These are phyloP conservation scores for Cladosporium sp. DNA, from an alignment of 2,329 filamentous ascomycete species.

Conservation along the genomic window DNA sequence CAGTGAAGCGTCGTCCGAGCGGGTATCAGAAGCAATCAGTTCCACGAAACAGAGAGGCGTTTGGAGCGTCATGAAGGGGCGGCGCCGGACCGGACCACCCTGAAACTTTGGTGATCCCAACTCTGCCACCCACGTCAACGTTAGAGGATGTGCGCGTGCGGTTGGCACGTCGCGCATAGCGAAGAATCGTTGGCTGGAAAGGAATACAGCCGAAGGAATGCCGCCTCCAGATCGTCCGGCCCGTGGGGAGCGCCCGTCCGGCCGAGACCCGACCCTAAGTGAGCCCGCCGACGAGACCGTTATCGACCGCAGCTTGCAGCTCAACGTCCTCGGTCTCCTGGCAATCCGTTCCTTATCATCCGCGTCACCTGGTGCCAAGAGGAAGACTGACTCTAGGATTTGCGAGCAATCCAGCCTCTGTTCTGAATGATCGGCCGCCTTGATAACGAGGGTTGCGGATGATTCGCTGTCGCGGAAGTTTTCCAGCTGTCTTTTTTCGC, in stretches of 20 bases:
- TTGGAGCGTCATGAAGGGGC: no score
- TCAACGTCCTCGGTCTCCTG: neutral
- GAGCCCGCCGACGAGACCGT: neutral
- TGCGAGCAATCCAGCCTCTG: no score
- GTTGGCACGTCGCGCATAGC: neutral
- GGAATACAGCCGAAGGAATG: slow-evolving; percentile 1
- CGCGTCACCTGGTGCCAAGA: no score
- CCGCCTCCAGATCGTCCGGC: slow-evolving; percentile 5
- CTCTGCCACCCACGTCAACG: neutral
- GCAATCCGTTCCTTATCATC: no score
- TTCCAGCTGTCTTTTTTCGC: no score
- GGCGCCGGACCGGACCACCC: neutral
- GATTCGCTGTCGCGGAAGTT: no score
- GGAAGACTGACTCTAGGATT: no score
- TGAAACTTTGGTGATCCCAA: neutral
- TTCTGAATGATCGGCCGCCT: no score
- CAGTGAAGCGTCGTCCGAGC: no score
- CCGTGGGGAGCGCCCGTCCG: slow-evolving; percentile 4
- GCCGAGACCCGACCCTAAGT: neutral
- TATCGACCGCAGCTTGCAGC: neutral
- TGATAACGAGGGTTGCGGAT: no score
- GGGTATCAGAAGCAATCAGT: no score
- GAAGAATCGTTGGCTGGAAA: neutral
- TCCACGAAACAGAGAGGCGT: no score
- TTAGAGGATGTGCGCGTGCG: neutral